These are phyloP conservation scores for Tinospora cordifolia DNA, from an alignment of 164 flowering plant species.

Conservation along the genomic window DNA sequence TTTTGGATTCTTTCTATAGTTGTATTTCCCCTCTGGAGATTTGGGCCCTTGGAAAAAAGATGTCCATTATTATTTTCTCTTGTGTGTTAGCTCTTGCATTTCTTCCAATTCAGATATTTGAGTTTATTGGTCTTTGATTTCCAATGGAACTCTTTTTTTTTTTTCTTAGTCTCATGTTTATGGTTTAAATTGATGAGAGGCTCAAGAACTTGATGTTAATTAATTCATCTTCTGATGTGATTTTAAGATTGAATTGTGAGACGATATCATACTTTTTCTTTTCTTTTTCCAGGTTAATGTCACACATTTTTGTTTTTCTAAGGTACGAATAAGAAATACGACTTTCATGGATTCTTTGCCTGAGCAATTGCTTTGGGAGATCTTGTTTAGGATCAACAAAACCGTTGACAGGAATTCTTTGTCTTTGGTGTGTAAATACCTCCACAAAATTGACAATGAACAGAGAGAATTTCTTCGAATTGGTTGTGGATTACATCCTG, in stretches of 20 bases:
- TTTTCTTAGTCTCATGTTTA: too few relatives aligned
- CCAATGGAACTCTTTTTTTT: too few relatives aligned
- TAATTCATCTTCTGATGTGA: not conserved
- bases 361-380: conserved; percentile 57
- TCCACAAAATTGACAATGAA: conserved; percentile 47
- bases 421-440: conserved; percentile 54
- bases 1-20: too few relatives aligned
- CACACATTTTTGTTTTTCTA: not conserved
- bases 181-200: too few relatives aligned
- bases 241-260: not conserved
- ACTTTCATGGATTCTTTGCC: conserved; percentile 58
- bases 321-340: not conserved
- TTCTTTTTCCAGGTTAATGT: conserved; percentile 12
- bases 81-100: too few relatives aligned
- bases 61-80: too few relatives aligned
- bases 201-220: not conserved
- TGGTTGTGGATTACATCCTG: conserved; percentile 78
- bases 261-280: not conserved
- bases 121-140: too few relatives aligned
- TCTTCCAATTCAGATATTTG: too few relatives aligned
- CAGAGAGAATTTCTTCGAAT: conserved; percentile 52
- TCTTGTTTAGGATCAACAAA: conserved; percentile 42
- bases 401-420: conserved; percentile 50
- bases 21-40: too few relatives aligned
- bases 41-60: too few relatives aligned